Base-by-base conservation (phyloP, 2,329 filamentous ascomycete species). In the Lecanicillium sp. region DNA sequence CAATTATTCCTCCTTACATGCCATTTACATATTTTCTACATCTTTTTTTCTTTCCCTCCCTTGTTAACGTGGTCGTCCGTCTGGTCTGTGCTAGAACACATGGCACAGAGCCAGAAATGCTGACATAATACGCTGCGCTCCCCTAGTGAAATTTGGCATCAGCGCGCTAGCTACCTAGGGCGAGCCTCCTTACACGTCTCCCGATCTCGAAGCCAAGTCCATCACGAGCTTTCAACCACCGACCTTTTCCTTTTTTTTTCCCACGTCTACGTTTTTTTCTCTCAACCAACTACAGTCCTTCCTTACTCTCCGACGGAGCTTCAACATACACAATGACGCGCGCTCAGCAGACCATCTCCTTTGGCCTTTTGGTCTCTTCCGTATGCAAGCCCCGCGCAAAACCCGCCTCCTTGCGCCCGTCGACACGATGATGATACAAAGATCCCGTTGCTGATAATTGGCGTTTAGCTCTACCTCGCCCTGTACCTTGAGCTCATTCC, bases 291-390 rank as follows among this genome's bases (percentile, higher is more conserved):
- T 48, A 48, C 45, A 48, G 45, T 48, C 48, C 24, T 47, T 48
- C 43, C n/a, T 48, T 43, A 40, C 33, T 41, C 43, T 30, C 27
- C n/a, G n/a, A n/a, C n/a, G n/a, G 5, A 23, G 11, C 20, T 20
- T 36, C 15, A n/a, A n/a, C 44, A 49, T 51, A 58, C 70, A 83
- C 56, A 55, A 97, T 97, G 93, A 95, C 93, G 57, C 89, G 90
- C 70, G 93, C 93, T 19, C 84, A 88, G 67, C 90, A 97, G 70
- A 91, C 88, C 55, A 84, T 96, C 64, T 95, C 90, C 53, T 77
- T 95, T 62, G 84, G 83, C 62, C 82, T 96, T 61, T 78, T 96
- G 58, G 79, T 93, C 68, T 88, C 87, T 60, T 95, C 90, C 30
- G 90, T 96, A 84, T 33, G 24, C 42, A 42, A 15, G 24, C 36